phyloP scores from a whole-genome alignment of 2,329 filamentous ascomycete species.

The Verticillium nubilum region DNA sequence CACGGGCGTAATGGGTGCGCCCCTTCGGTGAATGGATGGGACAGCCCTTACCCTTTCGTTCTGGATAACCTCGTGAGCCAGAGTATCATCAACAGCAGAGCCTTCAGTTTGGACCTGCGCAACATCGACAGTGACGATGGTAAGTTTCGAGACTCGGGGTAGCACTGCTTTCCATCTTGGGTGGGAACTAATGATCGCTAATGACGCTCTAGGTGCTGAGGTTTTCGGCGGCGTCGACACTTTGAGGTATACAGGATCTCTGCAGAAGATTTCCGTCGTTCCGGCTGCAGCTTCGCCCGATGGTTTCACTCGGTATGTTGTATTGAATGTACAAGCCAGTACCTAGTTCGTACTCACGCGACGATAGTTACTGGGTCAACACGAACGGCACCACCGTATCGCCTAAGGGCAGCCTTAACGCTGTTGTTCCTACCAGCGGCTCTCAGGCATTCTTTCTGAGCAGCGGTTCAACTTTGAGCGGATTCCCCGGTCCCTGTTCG shows the following conservation, averaged over 20 bases:
- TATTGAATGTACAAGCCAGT: rapidly evolving
- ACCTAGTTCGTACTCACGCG: neutral
- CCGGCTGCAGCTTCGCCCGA: constrained; percentile 19
- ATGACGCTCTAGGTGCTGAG: neutral
- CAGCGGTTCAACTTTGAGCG: constrained; percentile 10
- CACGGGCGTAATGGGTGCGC: constrained; percentile 28
- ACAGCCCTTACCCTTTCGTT: constrained; percentile 25
- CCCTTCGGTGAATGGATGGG: constrained; percentile 26
- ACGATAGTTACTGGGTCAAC: constrained; percentile 5
- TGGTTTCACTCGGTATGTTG: constrained; percentile 18
- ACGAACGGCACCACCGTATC: constrained; percentile 6
- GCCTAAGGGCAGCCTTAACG: neutral
- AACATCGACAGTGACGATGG: neutral
- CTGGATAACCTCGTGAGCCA: constrained; percentile 27
- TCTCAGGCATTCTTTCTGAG: constrained; percentile 9
- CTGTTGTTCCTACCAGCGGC: neutral
- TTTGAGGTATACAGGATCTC: neutral
- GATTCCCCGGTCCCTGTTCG: constrained; percentile 8
- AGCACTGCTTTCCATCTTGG: neutral
- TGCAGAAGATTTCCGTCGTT: neutral
- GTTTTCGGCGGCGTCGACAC: constrained; percentile 1
- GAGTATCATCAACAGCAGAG: constrained; percentile 29
- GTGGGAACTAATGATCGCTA: neutral
- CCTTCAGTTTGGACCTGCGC: constrained; percentile 14
- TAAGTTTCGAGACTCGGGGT: neutral